A percentile compares a stretch with the other conserved stretches of the same genome.
Conservation (phyloP, 164 flowering plant species). For the Sedum album region DNA sequence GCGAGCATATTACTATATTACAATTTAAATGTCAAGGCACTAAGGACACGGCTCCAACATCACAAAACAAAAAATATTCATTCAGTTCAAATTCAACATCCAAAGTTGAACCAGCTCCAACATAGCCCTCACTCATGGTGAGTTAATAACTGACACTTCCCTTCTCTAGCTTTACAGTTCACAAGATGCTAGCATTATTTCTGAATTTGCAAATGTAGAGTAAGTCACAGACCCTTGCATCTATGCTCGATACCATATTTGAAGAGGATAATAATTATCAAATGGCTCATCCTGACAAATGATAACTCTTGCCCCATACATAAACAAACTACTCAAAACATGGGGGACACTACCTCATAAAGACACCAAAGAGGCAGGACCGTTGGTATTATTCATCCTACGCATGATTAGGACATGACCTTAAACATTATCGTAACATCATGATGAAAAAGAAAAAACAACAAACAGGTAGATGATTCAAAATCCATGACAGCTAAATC, state of each 20-base stretch:
- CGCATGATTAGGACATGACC: not conserved
- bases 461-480: not conserved
- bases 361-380: not conserved
- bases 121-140: not conserved
- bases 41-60: not conserved
- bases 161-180: not conserved
- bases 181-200: not conserved
- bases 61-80: not conserved
- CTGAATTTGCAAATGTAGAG: no score
- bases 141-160: not conserved
- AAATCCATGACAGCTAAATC: conserved; percentile 1
- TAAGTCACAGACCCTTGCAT: not conserved
- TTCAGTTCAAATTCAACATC: not conserved
- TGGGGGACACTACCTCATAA: conserved; percentile 6
- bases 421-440: not conserved
- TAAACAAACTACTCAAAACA: not conserved
- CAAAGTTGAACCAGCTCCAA: conserved; percentile 2
- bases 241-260: not conserved
- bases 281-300: not conserved
- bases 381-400: not conserved
- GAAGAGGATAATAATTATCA: not conserved
- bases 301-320: conserved; percentile 6
- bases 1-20: not conserved
- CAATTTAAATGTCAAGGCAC: not conserved
- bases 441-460: not conserved